Evolutionary conservation across 805 yeast species (phyloP), one percentile per base, ranked within the genome.

Genomic region (Helenozyma rhizophorensis): DNA sequence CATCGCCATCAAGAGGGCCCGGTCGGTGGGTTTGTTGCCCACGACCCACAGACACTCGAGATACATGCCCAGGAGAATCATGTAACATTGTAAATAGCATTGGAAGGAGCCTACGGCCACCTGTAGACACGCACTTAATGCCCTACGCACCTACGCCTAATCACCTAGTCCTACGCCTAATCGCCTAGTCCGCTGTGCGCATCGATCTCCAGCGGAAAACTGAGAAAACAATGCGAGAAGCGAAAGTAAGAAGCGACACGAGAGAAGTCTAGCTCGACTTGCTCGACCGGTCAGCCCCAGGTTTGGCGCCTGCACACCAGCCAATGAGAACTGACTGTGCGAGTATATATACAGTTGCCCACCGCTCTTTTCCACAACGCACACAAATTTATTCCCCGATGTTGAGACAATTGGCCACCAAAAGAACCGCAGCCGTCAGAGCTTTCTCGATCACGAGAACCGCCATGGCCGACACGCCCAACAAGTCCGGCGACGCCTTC

Each of bases 1-100:
- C 1, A 82, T 76, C 47, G 94, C 96, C 12, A 72, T 88, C 28
- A 78, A 83, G 53, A 72, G 96, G 47, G 80, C 89, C 11, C 76
- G 90, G 53, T 78, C 83, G 4, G 78, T 82, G 34, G 97, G 96
- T 0, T 68, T 87, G 39, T 64, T 88, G 54, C 78, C 93, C 26
- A 67, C 79, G 40, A 81, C 80, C n/a, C 88, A 84, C 50, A 76
- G 67, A 52, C 81, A 79, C 51, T 63, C 70, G 21, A 54, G 72
- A 22, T 63, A 57, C 48, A 55, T 70, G 47, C 73, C 75, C 15
- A 33, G 45, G 33, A 56, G 70, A 47, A 53, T 55, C 40, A 47
- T 65, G 47, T 65, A 53, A 43, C n/a, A n/a, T n/a, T n/a, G n/a
- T n/a, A n/a, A n/a, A n/a, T n/a, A n/a, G n/a, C n/a, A n/a, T n/a